Evolutionary conservation across 768 basidiomycete genomes (phyloP).

Genomic region (Suillus subluteus): DNA sequence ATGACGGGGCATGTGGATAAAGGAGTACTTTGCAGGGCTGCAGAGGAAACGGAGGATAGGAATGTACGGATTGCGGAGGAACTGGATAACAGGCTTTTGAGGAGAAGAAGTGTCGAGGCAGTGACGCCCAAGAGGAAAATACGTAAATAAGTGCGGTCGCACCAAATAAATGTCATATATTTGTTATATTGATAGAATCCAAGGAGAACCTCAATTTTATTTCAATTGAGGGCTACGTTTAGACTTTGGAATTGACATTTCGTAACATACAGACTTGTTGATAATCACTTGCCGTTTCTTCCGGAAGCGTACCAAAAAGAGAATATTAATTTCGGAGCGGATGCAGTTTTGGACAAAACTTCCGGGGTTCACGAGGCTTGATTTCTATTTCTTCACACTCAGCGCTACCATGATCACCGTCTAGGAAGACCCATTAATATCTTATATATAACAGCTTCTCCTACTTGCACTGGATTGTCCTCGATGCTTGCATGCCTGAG

Average conservation of each 20-base stretch:
- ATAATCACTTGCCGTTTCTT: conserved; percentile 9
- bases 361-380: background rate
- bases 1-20: conserved; percentile 34
- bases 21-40: conserved; percentile 30
- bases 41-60: conserved; percentile 23
- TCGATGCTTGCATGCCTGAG: conserved; percentile 7
- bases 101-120: conserved; percentile 38
- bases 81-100: conserved; percentile 35
- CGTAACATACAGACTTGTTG: conserved; percentile 7
- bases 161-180: conserved; percentile 25
- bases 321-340: conserved; percentile 11
- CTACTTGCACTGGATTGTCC: conserved; percentile 2
- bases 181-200: conserved; percentile 33
- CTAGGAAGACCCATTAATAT: conserved; percentile 5
- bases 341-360: background rate
- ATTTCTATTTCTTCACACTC: background rate
- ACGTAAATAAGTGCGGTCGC: conserved; percentile 30
- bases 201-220: conserved; percentile 37
- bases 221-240: conserved; percentile 33
- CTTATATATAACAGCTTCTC: background rate
- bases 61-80: conserved; percentile 29
- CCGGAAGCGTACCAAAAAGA: conserved; percentile 3
- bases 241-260: conserved; percentile 29
- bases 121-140: conserved; percentile 35
- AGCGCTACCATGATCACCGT: conserved; percentile 1